Evolutionary conservation across 345 rosid species (phyloP).

Genomic region (Syzygium oleosum): DNA sequence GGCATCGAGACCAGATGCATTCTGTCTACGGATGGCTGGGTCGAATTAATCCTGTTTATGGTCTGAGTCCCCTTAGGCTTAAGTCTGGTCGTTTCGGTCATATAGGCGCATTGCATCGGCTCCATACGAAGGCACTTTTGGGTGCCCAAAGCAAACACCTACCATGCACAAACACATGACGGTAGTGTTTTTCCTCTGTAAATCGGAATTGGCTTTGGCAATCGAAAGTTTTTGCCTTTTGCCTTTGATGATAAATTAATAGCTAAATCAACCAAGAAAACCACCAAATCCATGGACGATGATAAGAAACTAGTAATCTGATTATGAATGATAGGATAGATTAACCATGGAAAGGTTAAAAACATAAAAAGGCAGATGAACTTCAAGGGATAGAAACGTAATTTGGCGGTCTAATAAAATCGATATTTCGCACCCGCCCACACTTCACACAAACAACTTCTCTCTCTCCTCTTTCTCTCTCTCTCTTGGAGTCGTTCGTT

Average conservation of each 20-base stretch:
- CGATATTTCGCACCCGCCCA: not conserved
- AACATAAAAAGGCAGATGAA: not conserved
- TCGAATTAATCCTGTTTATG: not conserved
- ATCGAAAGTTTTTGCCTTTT: not conserved
- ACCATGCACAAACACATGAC: not conserved
- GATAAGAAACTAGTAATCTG: not conserved
- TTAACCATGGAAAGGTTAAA: not conserved
- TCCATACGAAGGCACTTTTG: not conserved
- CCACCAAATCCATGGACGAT: not conserved
- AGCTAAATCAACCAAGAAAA: not conserved
- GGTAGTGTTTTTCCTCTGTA: not conserved
- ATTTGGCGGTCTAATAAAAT: rapidly evolving
- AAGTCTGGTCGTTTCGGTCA: not conserved
- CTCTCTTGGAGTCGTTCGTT: not conserved
- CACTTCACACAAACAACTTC: not conserved
- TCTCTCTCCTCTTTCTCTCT: not conserved
- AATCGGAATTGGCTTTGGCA: not conserved
- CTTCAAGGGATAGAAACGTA: not conserved
- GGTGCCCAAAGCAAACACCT: not conserved
- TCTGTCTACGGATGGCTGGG: not conserved
- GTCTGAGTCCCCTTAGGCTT: not conserved
- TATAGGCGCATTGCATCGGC: not conserved
- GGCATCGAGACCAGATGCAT: not conserved
- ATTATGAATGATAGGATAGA: not conserved
- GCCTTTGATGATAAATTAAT: not conserved